Base-by-base conservation (phyloP, 495 filamentous ascomycete genomes). In the Penicillium salamii region DNA sequence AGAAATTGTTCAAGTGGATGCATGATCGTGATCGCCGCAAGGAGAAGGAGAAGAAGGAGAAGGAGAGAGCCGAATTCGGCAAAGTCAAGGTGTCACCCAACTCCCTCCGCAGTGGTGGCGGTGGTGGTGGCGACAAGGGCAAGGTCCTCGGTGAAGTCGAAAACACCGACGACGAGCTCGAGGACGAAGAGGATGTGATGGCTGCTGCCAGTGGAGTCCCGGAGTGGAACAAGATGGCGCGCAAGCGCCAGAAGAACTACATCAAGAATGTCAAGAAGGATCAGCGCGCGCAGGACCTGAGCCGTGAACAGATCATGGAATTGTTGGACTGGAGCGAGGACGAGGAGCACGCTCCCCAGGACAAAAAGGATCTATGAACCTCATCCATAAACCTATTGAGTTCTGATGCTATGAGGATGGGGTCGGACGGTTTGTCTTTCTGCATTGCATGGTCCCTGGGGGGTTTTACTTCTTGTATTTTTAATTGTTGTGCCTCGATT, bases 211-310 rank as follows among this genome's bases (percentile, higher is more conserved):
- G 64, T 54, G 71, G 73, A 12, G 75, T 76, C 36, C 67, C 70
- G 1, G 70, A 78, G 53, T 78, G 74, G 76, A 74, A 72, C 21
- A 62, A 64, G 50, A 76, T 70, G 57, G 83, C 82, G 0, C 69
- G 83, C 26, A 81, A 79, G 71, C 76, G 85, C 32, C 80, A 87
- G 65, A 78, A 83, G 63, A 76, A 80, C 49, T 74, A 85, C 57
- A 63, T 83, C 52, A 69, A 74, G 64, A 69, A 62, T 50, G 42
- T 75, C 49, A 63, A 70, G 57, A 56, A 59, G 49, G 72, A 78
- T 54, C 61, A 65, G 13, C 63, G 70, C 26, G 75, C 78, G 26
- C 70, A 68, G 46, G 65, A 73, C 28, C 46, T 74, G 55, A 60
- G 66, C 5, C 75, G 79, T 57, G 72, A 78, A 18, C 68, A 80